Percentiles rank a stretch among this genome's conserved stretches.
phyloP scores from a whole-genome alignment of 106 monocot species.

The Allium sativum region DNA sequence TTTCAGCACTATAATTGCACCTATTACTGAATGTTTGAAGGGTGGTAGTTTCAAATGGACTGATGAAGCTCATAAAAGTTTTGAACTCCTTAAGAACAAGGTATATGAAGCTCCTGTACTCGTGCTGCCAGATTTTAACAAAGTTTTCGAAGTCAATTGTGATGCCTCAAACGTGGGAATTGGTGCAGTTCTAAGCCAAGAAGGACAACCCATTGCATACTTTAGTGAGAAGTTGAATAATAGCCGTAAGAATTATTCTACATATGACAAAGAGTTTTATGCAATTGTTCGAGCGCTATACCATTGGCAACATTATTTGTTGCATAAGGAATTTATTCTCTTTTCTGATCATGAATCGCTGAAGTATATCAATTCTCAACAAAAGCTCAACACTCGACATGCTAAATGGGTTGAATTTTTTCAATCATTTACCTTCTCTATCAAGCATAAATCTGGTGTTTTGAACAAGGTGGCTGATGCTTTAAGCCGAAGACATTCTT shows the following conservation, averaged over 20 bases:
- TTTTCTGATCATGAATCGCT: conserved; percentile 7
- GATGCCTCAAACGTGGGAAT: not conserved
- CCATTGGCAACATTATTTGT: not conserved
- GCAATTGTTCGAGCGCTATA: not conserved
- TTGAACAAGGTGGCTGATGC: conserved; percentile 4
- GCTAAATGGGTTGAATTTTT: not conserved
- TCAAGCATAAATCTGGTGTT: not conserved
- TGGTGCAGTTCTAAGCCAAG: not conserved
- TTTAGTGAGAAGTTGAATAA: not conserved
- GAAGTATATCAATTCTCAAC: not conserved
- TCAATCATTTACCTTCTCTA: not conserved
- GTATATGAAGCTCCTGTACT: not conserved
- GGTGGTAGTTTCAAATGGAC: not conserved
- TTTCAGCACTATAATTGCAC: not conserved
- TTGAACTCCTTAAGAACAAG: not conserved
- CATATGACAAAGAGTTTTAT: conserved; percentile 13
- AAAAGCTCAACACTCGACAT: not conserved
- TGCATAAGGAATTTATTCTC: not conserved
- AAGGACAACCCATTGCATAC: not conserved
- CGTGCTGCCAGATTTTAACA: not conserved
- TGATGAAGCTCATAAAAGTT: not conserved
- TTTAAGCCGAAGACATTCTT: not conserved
- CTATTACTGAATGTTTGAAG: not conserved
- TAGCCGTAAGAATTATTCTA: not conserved
- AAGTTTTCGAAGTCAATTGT: not conserved